A percentile compares a stretch with the other conserved stretches of the same genome.
These are phyloP conservation scores for Trichoderma afroharzianum DNA, from an alignment of 2,329 filamentous ascomycete species.

Conservation along the genomic window DNA sequence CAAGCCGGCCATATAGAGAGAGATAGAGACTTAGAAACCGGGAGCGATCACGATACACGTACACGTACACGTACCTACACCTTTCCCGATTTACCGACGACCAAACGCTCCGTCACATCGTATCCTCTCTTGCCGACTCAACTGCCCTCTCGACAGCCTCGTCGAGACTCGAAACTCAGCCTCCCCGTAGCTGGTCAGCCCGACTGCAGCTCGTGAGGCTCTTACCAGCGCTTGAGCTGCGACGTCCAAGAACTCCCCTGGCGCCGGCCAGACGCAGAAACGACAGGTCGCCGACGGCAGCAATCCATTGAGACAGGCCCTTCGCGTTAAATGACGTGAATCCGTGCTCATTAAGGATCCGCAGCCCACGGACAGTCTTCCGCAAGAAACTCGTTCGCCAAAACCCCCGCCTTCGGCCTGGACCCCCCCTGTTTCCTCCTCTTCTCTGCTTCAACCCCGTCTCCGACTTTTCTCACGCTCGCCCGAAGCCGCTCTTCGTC, in stretches of 20 bases:
- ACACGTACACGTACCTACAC: background rate
- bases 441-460: constrained; percentile 1
- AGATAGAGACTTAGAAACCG: constrained; percentile 1
- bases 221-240: background rate
- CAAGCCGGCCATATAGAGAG: background rate
- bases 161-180: constrained; percentile 2
- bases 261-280: background rate
- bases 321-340: constrained; percentile 18
- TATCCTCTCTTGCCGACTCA: background rate
- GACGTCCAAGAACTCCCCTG: background rate
- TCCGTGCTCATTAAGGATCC: constrained; percentile 15
- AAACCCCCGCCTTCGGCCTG: constrained; percentile 10
- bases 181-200: background rate
- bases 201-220: background rate
- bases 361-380: constrained; percentile 11
- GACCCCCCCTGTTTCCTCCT: background rate
- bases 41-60: background rate
- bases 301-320: constrained; percentile 3
- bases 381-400: constrained; percentile 16
- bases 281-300: background rate
- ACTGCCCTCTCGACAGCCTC: background rate
- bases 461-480: background rate
- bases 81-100: background rate
- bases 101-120: background rate
- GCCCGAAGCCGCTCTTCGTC: constrained; percentile 6